Evolutionary conservation across 2,329 filamentous ascomycete genomes (phyloP).

Genomic region (Pseudonectria foliicola): DNA sequence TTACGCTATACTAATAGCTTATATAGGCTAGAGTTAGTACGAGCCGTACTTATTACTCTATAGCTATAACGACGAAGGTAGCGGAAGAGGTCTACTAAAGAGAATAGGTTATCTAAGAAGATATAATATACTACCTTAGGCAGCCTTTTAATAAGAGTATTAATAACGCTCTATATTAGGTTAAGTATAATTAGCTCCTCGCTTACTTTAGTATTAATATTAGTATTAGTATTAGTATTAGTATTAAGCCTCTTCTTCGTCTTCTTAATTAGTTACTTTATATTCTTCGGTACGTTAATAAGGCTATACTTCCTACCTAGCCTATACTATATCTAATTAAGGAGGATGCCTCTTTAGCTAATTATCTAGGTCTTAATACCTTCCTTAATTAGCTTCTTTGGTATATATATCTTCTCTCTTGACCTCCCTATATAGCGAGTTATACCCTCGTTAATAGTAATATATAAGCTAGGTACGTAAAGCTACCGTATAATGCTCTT

Average conservation of each 20-base stretch:
- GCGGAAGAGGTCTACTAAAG: not conserved
- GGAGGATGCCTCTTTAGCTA: slow-evolving; percentile 1
- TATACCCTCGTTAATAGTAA: slow-evolving; percentile 2
- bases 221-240: not conserved
- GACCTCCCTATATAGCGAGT: not conserved
- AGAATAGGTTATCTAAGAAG: slow-evolving; percentile 4
- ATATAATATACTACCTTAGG: slow-evolving; percentile 1
- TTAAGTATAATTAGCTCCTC: slow-evolving; percentile 1
- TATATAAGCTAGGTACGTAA: not conserved
- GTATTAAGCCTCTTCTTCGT: too few species aligned
- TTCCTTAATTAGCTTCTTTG: not conserved
- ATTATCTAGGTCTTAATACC: slow-evolving; percentile 3
- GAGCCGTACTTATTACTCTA: too few species aligned
- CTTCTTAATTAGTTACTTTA: too few species aligned
- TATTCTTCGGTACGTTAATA: not conserved
- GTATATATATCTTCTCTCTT: slow-evolving; percentile 1
- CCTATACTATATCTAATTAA: slow-evolving; percentile 1
- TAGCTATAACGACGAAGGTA: too few species aligned
- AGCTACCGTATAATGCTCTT: not conserved
- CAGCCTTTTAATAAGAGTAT: slow-evolving; percentile 1
- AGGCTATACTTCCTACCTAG: not conserved
- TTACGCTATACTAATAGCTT: too few species aligned
- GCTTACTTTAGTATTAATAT: not conserved
- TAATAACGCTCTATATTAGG: not conserved
- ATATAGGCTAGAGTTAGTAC: too few species aligned